These are phyloP conservation scores for Tillandsia fasciculata DNA, from an alignment of 176 grass and related monocot species.

Conservation along the genomic window DNA sequence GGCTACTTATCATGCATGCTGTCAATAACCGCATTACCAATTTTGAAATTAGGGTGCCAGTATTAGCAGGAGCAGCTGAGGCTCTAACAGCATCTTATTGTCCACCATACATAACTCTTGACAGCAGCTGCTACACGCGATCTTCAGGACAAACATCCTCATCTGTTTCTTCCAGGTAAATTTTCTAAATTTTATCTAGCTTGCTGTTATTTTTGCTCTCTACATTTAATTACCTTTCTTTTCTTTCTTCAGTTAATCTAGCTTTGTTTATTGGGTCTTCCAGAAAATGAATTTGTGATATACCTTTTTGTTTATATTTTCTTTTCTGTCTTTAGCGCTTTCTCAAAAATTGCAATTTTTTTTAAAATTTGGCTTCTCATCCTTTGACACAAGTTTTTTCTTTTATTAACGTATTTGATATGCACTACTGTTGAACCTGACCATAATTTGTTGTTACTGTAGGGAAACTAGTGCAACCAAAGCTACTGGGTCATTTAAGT, in stretches of 20 bases:
- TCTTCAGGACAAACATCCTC: constrained; percentile 49
- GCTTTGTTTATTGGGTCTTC: not conserved
- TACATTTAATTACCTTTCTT: not conserved
- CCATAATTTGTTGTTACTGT: not conserved
- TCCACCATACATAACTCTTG: constrained; percentile 74
- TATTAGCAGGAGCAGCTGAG: constrained; percentile 62
- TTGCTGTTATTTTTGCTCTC: not conserved
- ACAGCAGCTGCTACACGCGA: constrained; percentile 61
- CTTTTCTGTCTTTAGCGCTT: not conserved
- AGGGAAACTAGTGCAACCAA: constrained; percentile 10
- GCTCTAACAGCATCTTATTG: constrained; percentile 66
- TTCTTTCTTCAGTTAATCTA: not conserved
- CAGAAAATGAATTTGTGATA: not conserved
- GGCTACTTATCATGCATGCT: not conserved
- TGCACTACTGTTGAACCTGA: not conserved
- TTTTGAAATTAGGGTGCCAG: constrained; percentile 50
- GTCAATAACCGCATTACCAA: not conserved
- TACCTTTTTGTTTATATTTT: not conserved
- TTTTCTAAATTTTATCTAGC: not conserved
- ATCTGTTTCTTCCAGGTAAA: constrained; percentile 46
- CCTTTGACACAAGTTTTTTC: not conserved
- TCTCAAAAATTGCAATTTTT: too few relatives aligned
- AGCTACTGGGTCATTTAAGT: not conserved
- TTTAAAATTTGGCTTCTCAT: too few relatives aligned
- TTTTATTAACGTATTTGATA: not conserved